Evolutionary conservation across 306 rosid genomes (phyloP).

Genomic region (Quillaja saponaria): DNA sequence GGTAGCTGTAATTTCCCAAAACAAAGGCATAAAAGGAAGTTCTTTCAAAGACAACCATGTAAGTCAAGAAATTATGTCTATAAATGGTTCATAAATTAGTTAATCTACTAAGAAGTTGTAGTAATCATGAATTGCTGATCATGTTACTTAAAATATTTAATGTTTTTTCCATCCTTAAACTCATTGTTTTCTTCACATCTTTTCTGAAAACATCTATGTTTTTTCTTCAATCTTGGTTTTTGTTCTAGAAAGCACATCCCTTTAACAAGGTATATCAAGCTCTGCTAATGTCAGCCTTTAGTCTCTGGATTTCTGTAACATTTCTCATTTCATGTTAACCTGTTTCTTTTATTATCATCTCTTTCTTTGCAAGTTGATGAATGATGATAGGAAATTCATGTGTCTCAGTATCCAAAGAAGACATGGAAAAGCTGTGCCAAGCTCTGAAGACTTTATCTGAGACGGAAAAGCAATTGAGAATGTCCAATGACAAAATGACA

Average conservation of each 20-base stretch:
- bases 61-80: slow-evolving; percentile 35
- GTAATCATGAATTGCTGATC: not conserved
- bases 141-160: slow-evolving; percentile 2
- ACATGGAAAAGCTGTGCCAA: slow-evolving; percentile 96
- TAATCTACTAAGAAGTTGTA: slow-evolving; percentile 24
- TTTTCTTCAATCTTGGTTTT: not conserved
- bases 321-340: slow-evolving; percentile 16
- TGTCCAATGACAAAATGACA: slow-evolving; percentile 89
- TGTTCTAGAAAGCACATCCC: slow-evolving; percentile 1
- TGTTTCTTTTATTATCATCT: slow-evolving; percentile 6
- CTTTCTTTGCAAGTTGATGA: too few relatives aligned
- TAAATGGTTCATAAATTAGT: slow-evolving; percentile 6
- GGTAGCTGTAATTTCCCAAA: slow-evolving; percentile 77
- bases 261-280: slow-evolving; percentile 16
- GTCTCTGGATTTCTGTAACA: slow-evolving; percentile 2
- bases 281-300: slow-evolving; percentile 1
- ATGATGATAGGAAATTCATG: not conserved
- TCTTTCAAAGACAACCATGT: slow-evolving; percentile 85
- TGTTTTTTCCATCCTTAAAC: slow-evolving; percentile 2
- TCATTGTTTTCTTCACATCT: not conserved
- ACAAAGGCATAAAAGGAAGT: slow-evolving; percentile 80
- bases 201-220: not conserved
- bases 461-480: slow-evolving; percentile 94
- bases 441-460: slow-evolving; percentile 93
- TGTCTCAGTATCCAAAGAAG: slow-evolving; percentile 77